Percentiles rank a stretch among this genome's conserved stretches.
phyloP scores from a whole-genome alignment of 768 basidiomycete species.

The Phlebiopsis gigantea region DNA sequence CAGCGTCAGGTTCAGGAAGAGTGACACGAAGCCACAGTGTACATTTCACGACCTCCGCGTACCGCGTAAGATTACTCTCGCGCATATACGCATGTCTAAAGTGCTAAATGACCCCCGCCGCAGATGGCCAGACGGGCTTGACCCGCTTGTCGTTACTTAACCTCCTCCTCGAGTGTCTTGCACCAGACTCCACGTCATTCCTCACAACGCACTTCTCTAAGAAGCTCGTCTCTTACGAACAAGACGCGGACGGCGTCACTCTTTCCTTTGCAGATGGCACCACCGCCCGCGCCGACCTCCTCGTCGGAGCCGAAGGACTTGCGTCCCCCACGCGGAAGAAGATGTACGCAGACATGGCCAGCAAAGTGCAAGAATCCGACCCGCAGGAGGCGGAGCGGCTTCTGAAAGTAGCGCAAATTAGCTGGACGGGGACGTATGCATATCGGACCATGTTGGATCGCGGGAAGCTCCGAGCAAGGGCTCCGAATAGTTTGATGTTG shows the following conservation, averaged over 20 bases:
- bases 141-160: not conserved
- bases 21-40: not conserved
- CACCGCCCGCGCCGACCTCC: constrained; percentile 20
- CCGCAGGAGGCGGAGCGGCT: not conserved
- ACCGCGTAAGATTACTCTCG: not conserved
- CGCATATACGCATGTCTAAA: not conserved
- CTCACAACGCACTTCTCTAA: constrained; percentile 17
- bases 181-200: not conserved
- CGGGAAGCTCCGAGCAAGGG: not conserved
- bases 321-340: constrained; percentile 13
- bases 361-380: not conserved
- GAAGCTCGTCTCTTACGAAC: constrained; percentile 14
- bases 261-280: constrained; percentile 23
- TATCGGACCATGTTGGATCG: not conserved
- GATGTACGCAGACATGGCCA: not conserved
- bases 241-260: constrained; percentile 2
- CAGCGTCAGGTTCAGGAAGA: not conserved
- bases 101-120: not conserved
- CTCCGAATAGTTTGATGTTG: not conserved
- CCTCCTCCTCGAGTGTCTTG: not conserved
- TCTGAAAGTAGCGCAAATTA: not conserved
- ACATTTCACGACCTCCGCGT: not conserved
- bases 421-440: not conserved
- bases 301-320: constrained; percentile 25
- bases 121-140: not conserved